These are phyloP conservation scores for Aspergillus nomiae DNA, from an alignment of 2,329 filamentous ascomycete genomes.

Conservation along the genomic window DNA sequence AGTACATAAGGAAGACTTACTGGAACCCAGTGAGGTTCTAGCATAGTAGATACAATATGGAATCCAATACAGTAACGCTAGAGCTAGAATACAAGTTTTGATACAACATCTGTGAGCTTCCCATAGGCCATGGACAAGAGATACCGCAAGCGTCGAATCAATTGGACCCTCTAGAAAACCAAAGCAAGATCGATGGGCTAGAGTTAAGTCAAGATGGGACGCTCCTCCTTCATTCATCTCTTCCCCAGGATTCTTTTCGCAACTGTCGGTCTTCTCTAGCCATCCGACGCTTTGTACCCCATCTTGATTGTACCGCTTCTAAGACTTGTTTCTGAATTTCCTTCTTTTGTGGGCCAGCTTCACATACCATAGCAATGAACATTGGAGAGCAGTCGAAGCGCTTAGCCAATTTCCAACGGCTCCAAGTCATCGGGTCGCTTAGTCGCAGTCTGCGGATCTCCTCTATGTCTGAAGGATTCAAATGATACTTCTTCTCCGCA, in stretches of 20 bases:
- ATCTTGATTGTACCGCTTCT: slow-evolving; percentile 59
- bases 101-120: slow-evolving; percentile 1
- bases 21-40: neutral
- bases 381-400: slow-evolving; percentile 65
- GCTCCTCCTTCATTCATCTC: slow-evolving; percentile 50
- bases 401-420: slow-evolving; percentile 59
- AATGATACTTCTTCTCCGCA: slow-evolving; percentile 63
- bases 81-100: slow-evolving; percentile 1
- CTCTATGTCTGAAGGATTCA: slow-evolving; percentile 58
- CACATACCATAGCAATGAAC: slow-evolving; percentile 62
- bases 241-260: slow-evolving; percentile 63
- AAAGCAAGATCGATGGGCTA: neutral
- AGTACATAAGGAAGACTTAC: neutral
- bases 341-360: slow-evolving; percentile 54
- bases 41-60: slow-evolving; percentile 1
- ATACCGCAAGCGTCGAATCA: neutral
- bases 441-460: slow-evolving; percentile 60
- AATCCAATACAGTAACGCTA: neutral
- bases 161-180: neutral
- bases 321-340: slow-evolving; percentile 50
- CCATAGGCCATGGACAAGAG: neutral
- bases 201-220: neutral
- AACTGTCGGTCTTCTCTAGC: slow-evolving; percentile 63
- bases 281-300: slow-evolving; percentile 61
- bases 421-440: slow-evolving; percentile 62